phyloP scores from a whole-genome alignment of 2,329 filamentous ascomycete species.

The Aspergillus uvarum region DNA sequence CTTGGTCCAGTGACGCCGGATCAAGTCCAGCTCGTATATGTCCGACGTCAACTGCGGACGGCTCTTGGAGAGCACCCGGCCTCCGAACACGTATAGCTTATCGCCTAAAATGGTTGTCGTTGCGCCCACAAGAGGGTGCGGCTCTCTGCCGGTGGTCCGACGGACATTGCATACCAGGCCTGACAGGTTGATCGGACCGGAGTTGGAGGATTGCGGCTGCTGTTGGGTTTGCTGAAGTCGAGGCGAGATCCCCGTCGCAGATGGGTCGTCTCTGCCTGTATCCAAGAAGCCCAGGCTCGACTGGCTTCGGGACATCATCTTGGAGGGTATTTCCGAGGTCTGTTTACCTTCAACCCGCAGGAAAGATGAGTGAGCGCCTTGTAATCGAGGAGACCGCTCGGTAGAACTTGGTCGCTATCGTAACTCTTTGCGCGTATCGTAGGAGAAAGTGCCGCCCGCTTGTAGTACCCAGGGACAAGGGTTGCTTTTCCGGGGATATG shows the following conservation, averaged over 20 bases:
- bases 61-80: conserved; percentile 79
- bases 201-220: conserved; percentile 27
- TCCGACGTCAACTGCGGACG: conserved; percentile 84
- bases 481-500: not conserved
- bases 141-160: conserved; percentile 85
- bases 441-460: not conserved
- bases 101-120: conserved; percentile 94
- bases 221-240: conserved; percentile 17
- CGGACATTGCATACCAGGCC: conserved; percentile 69
- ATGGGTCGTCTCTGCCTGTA: conserved; percentile 31
- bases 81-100: conserved; percentile 95
- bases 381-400: not conserved
- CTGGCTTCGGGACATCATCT: conserved; percentile 42
- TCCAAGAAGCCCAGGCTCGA: conserved; percentile 40
- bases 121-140: conserved; percentile 86
- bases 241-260: conserved; percentile 30
- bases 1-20: conserved; percentile 89
- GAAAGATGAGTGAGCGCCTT: not conserved
- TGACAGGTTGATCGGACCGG: conserved; percentile 60
- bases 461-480: not conserved
- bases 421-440: not conserved
- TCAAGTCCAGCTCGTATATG: conserved; percentile 88
- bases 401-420: not conserved
- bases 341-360: conserved; percentile 1
- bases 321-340: conserved; percentile 9